phyloP scores from a whole-genome alignment of 2,329 filamentous ascomycete species.

The Trichophaea hybrida region DNA sequence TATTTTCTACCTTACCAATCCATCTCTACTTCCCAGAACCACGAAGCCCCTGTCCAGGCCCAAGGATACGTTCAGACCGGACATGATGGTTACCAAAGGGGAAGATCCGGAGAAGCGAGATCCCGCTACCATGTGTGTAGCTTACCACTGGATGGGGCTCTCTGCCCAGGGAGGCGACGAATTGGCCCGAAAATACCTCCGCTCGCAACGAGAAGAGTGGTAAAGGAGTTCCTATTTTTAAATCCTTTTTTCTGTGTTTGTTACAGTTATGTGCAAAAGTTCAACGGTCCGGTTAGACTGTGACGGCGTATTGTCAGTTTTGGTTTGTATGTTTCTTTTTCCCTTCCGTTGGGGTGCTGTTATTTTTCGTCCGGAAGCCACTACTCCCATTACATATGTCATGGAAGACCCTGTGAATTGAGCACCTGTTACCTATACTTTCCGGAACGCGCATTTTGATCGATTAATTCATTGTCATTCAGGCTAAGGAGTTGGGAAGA shows the following conservation, averaged over 20 bases:
- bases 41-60: conserved; percentile 73
- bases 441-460: too few relatives aligned
- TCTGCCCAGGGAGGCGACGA: conserved; percentile 76
- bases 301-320: background rate
- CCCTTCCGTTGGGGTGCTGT: too few relatives aligned
- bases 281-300: background rate
- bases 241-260: conserved; percentile 3
- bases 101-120: conserved; percentile 55
- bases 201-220: conserved; percentile 50
- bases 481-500: too few relatives aligned
- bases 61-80: conserved; percentile 77
- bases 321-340: background rate
- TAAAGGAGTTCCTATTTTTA: conserved; percentile 29
- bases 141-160: conserved; percentile 93
- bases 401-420: too few relatives aligned
- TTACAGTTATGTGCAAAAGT: background rate
- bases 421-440: too few relatives aligned
- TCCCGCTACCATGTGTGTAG: conserved; percentile 79
- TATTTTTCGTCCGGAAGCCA: too few relatives aligned
- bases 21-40: conserved; percentile 64
- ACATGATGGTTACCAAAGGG: conserved; percentile 53
- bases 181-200: conserved; percentile 66
- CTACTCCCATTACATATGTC: too few relatives aligned
- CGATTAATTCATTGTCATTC: too few relatives aligned
- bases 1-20: conserved; percentile 83